A percentile compares a stretch with the other conserved stretches of the same genome.
Evolutionary conservation across 2,329 filamentous ascomycete species (phyloP).

Genomic region (Diplocarpon rosae): DNA sequence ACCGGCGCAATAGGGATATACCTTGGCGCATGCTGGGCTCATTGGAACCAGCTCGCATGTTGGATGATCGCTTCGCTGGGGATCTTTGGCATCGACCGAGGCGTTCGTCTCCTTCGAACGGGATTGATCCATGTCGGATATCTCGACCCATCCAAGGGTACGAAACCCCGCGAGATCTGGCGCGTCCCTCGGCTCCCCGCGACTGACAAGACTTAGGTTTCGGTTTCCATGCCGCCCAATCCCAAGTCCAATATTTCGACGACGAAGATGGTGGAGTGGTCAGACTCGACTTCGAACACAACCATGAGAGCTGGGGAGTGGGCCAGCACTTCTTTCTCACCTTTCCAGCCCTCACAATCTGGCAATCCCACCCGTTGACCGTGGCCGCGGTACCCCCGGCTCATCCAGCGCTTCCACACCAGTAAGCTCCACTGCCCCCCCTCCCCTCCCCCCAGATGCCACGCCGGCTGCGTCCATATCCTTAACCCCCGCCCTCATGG

Average conservation of each 20-base stretch:
- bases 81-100: constrained; percentile 55
- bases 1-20: constrained; percentile 36
- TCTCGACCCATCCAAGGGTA: constrained; percentile 26
- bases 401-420: constrained; percentile 31
- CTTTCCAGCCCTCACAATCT: constrained; percentile 58
- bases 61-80: constrained; percentile 57
- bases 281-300: constrained; percentile 53
- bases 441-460: neutral
- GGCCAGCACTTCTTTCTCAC: constrained; percentile 73
- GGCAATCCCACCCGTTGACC: constrained; percentile 71
- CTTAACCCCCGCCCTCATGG: too few species aligned
- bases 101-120: constrained; percentile 45
- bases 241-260: constrained; percentile 36
- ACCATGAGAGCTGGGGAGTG: constrained; percentile 54
- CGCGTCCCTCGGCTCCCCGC: too few species aligned
- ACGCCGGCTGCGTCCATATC: neutral
- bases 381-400: constrained; percentile 60
- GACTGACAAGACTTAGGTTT: constrained; percentile 24
- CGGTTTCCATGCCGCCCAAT: constrained; percentile 44
- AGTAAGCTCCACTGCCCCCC: constrained; percentile 18
- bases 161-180: too few species aligned
- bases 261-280: constrained; percentile 51
- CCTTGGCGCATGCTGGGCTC: constrained; percentile 64
- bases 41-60: constrained; percentile 58
- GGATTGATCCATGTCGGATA: constrained; percentile 50